Evolutionary conservation across 2,329 filamentous ascomycete species (phyloP), one percentile per base, ranked within the genome.

Genomic region (Microdochium trichocladiopsis): DNA sequence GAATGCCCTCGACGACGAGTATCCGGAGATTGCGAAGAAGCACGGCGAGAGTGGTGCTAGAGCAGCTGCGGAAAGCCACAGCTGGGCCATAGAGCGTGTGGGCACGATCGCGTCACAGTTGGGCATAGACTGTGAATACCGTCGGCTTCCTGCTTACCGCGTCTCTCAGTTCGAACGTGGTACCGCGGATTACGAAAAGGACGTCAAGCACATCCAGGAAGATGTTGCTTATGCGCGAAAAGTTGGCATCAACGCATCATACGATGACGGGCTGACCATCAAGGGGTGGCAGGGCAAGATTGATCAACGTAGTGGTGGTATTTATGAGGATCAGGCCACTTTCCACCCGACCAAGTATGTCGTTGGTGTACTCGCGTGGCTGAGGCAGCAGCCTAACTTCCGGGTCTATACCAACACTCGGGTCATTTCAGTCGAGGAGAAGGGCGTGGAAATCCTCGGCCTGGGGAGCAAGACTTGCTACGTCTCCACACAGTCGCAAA

Each of bases 281-380:
- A 69, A 68, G 49, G 78, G 79, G 14, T 82, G 78, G 79, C 68
- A 72, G 12, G 76, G 77, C 31, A 66, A 64, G 5, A 60, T 71
- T 1, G 75, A 81, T 50, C 78, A 80, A 57, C 72, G 77, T 31
- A 77, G 73, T 51, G 78, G 73, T 2, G 69, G 72, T 3, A 61
- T 82, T 4, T 74, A 72, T 50, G 52, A 60, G 2, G 63, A 69
- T 16, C 78, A 83, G 57, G 78, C 76, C 0, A 73, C 77, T 0
- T 82, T 82, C 60, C 79, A 82, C 52, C 78, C 79, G 0, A 83
- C 79, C 2, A 75, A 74, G 56, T 83, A 83, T 57, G 63, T 81
- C 1, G 65, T 72, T 36, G 78, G 77, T 6, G 60, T 83, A 1
- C 66, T 83, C 3, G 66, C 70, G 8, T 81, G 75, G 69, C 69